Conservation (phyloP, 495 filamentous ascomycete species). For the Melanomma pulvis-pyrius region DNA sequence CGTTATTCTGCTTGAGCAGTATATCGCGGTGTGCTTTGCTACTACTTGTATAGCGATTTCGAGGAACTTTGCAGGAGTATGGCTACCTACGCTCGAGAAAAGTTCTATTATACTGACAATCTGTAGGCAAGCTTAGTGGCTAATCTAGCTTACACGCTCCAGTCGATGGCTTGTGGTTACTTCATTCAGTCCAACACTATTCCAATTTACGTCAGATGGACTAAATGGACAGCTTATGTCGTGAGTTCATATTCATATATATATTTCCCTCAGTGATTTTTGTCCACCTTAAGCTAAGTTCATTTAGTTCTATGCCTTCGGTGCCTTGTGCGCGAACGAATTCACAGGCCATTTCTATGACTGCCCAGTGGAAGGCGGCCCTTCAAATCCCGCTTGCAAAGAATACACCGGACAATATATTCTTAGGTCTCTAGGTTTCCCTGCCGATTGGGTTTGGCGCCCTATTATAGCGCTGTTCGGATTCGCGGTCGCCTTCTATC, state of each 20-base stretch:
- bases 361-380: conserved; percentile 63
- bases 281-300: background rate
- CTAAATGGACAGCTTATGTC: conserved; percentile 62
- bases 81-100: conserved; percentile 18
- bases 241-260: conserved; percentile 40
- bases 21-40: conserved; percentile 46
- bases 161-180: conserved; percentile 70
- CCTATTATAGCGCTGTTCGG: conserved; percentile 64
- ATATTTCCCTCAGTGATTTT: background rate
- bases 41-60: conserved; percentile 57
- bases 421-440: conserved; percentile 66
- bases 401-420: conserved; percentile 69
- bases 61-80: conserved; percentile 64
- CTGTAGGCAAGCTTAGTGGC: conserved; percentile 53
- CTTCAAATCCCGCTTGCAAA: conserved; percentile 61
- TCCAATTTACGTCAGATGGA: conserved; percentile 72
- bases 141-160: conserved; percentile 70
- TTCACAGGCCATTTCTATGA: conserved; percentile 69
- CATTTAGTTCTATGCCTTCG: conserved; percentile 65
- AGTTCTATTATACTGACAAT: background rate
- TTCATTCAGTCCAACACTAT: conserved; percentile 73
- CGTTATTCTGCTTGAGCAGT: conserved; percentile 65
- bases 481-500: conserved; percentile 61
- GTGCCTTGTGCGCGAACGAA: conserved; percentile 68
- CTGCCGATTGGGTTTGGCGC: conserved; percentile 61